These are phyloP conservation scores for Lentithecium fluviatile DNA, from an alignment of 495 filamentous ascomycete genomes.

Conservation along the genomic window DNA sequence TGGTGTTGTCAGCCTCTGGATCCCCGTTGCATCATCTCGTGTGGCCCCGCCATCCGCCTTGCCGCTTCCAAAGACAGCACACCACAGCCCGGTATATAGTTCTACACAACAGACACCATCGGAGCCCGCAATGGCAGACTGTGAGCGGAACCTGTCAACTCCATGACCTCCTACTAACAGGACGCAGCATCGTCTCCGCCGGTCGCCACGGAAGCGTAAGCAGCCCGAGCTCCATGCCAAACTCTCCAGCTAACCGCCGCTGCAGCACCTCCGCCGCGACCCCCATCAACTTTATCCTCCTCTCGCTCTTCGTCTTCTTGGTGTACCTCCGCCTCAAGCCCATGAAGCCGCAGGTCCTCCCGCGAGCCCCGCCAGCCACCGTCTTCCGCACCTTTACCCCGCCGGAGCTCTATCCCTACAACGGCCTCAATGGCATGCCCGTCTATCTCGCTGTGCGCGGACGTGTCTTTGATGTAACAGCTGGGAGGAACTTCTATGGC, in stretches of 20 bases:
- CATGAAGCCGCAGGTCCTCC: constrained; percentile 54
- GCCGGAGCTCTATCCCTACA: constrained; percentile 79
- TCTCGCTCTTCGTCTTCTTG: constrained; percentile 21
- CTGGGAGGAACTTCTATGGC: constrained; percentile 88
- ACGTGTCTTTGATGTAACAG: constrained; percentile 80
- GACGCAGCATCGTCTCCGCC: constrained; percentile 23
- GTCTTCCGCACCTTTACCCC: constrained; percentile 94
- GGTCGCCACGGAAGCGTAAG: constrained; percentile 35
- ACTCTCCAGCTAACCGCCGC: constrained; percentile 51
- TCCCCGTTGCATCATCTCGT: not conserved
- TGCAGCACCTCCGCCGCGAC: constrained; percentile 34
- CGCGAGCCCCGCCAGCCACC: constrained; percentile 66
- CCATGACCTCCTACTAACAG: not conserved
- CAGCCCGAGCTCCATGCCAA: not conserved
- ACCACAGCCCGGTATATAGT: too few species aligned
- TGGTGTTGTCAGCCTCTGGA: constrained; percentile 17
- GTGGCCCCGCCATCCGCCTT: not conserved
- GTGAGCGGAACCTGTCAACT: constrained; percentile 16
- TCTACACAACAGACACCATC: too few species aligned
- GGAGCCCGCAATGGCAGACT: constrained; percentile 25
- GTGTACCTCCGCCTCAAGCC: constrained; percentile 37
- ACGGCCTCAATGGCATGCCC: constrained; percentile 69
- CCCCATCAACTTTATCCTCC: constrained; percentile 24
- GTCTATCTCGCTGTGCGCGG: constrained; percentile 86
- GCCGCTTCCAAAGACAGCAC: not conserved